Evolutionary conservation across 2,329 filamentous ascomycete species (phyloP), one percentile per base, ranked within the genome.

Genomic region (Stagonosporopsis chrysanthemi): DNA sequence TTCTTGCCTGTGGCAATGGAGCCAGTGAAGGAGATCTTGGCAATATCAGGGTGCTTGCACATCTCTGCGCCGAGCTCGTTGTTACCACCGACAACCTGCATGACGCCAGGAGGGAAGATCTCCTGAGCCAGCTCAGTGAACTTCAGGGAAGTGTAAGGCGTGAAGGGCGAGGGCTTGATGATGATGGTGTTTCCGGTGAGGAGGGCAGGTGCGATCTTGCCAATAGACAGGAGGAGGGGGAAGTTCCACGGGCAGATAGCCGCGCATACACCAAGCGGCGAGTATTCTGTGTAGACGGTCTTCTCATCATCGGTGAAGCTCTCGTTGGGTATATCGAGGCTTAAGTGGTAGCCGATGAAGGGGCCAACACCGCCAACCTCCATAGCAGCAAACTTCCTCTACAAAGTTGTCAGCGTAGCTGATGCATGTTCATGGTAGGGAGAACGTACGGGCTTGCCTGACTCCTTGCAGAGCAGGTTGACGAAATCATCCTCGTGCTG

Each of bases 1-100:
- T 81, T 82, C 77, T 87, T 88, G 9, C 86, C 86, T 0, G 84
- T 87, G 0, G 79, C 77, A 6, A 80, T 84, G 11, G 84, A 87
- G 2, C 87, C 86, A 0, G 87, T 89, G 74, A 89, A 89, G 62
- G 79, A 81, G 68, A 89, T 83, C 78, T 87, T 89, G 54, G 82
- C 79, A 52, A 88, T 81, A 19, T 79, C 83, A 0, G 84, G 84
- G 65, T 89, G 86, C n/a, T 69, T 72, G 0, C 84, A 87, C 48
- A 89, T 71, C 79, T 79, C 80, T 0, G 83, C 84, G 3, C 87
- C 87, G 6, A 89, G 81, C 39, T 79, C 77, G 62, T 88, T 86
- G 48, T 84, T 84, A 6, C 86, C 87, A 48, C 83, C 83, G 2
- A 89, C 72, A 0, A 79, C 83, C 65, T 88, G 86, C 1, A 89